phyloP scores from a whole-genome alignment of 306 rosid species.

The Crataegus laevigata region DNA sequence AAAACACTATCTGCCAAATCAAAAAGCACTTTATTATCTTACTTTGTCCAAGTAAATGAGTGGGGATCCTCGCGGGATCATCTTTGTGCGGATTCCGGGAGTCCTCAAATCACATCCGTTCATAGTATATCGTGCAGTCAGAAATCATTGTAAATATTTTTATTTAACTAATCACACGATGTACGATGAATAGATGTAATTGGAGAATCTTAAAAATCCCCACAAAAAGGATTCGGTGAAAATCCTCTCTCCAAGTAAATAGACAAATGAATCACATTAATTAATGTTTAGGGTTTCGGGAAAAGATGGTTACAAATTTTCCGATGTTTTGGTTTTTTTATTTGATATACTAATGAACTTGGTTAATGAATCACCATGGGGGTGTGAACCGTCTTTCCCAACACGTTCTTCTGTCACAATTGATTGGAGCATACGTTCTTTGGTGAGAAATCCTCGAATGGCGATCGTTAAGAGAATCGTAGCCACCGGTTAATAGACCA shows the following conservation, averaged over 20 bases:
- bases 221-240: too few species aligned
- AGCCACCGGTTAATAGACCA: background rate
- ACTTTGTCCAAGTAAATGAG: too few species aligned
- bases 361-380: background rate
- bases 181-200: accelerated
- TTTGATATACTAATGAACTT: background rate
- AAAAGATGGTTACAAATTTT: background rate
- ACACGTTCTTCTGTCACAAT: background rate
- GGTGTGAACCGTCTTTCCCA: background rate
- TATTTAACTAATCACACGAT: too few species aligned
- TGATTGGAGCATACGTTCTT: background rate
- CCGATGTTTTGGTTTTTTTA: background rate
- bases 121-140: accelerated
- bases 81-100: too few species aligned
- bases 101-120: too few species aligned
- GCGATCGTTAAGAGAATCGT: background rate
- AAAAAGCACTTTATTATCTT: background rate
- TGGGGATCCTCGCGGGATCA: too few species aligned
- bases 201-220: accelerated
- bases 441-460: background rate
- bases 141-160: too few species aligned
- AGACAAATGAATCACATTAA: too few species aligned
- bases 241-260: too few species aligned
- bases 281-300: too few species aligned
- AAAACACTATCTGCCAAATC: background rate